Evolutionary conservation across 2,329 filamentous ascomycete species (phyloP).

Genomic region (Phialophora chinensis): DNA sequence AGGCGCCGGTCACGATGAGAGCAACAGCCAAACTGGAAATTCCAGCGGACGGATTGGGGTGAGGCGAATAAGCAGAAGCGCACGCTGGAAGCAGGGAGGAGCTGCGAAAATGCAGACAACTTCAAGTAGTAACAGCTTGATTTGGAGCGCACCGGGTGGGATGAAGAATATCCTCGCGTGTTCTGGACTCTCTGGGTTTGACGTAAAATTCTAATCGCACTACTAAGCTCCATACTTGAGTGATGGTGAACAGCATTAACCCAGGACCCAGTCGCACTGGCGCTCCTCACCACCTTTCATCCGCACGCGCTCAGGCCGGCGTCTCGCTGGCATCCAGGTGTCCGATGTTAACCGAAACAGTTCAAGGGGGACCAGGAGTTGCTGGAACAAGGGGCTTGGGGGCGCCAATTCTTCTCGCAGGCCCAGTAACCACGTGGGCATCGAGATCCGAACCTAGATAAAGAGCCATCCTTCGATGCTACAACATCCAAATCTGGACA

Average conservation of each 20-base stretch:
- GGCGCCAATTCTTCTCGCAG: neutral
- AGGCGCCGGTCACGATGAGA: neutral
- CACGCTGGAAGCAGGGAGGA: neutral
- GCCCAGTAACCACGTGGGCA: constrained; percentile 8
- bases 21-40: constrained; percentile 8
- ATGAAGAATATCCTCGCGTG: neutral
- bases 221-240: neutral
- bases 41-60: neutral
- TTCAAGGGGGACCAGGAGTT: neutral
- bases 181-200: neutral
- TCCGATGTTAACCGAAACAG: constrained; percentile 1
- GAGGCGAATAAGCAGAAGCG: neutral
- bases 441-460: constrained; percentile 8
- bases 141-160: neutral
- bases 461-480: neutral
- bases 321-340: neutral
- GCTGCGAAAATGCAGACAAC: neutral
- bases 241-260: neutral
- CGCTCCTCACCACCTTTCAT: neutral
- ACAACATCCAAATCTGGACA: neutral
- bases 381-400: neutral
- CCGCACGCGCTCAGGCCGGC: neutral
- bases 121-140: neutral
- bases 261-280: neutral
- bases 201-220: constrained; percentile 3